Base-by-base conservation (phyloP, 2,329 filamentous ascomycete genomes). In the Fusarium irregulare region DNA sequence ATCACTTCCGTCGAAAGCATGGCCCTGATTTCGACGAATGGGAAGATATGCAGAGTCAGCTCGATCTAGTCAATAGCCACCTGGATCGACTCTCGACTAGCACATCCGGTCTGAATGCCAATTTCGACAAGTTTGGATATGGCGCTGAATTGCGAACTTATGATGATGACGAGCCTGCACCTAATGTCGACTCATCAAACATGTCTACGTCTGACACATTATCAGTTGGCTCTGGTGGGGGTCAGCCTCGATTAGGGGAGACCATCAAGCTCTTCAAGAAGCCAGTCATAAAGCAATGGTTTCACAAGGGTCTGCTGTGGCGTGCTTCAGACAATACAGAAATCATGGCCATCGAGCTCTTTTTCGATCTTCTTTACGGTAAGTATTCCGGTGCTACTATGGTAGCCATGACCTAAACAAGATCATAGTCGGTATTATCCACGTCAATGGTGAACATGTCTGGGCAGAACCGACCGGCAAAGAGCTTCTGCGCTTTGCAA, bases 221-320 rank as follows among this genome's bases (percentile, higher is more conserved):
- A n/a, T 74, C 71, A 79, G 56, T 72, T 37, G 49, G 49, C 14
- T 74, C 73, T 14, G 60, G 60, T 21, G 58, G 57, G 23, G 62
- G 66, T 32, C 70, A 71, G 14, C 42, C 50, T 48, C 81, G 81
- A 56, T 70, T 63, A 14, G 76, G 85, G 78, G 58, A 77, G 49
- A 81, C 84, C 2, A 83, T 89, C 73, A 86, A 85, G 73, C 78
- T 91, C 61, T 88, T 87, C 75, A 87, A 87, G 75, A 84, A 83
- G 66, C 89, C 89, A 1, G 84, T 87, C 9, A 82, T 91, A 6
- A 83, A 88, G 61, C 89, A 91, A 78, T 91, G 90, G 78, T 90
- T 90, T 72, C 88, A 91, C 75, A 87, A 87, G 62, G 88, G 88
- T 1, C 81, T 91, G 14, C 77, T 91, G 10, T 91, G 89, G 89